Base-by-base conservation (phyloP, 345 rosid genomes). In the Abelmoschus esculentus region DNA sequence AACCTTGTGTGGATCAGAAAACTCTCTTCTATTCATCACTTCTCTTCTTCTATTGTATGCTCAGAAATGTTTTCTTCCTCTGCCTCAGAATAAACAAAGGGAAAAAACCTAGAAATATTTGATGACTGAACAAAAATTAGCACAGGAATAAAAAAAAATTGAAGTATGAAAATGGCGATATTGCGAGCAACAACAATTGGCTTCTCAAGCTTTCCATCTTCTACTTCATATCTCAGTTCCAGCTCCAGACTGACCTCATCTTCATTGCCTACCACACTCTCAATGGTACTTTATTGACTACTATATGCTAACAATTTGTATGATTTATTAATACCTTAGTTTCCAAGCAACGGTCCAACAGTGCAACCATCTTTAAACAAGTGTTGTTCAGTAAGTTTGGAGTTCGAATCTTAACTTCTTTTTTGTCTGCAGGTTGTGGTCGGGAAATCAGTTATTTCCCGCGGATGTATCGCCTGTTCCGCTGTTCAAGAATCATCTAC, bases 401-500 rank as follows among this genome's bases (percentile, higher is more conserved):
- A 50, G 19, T 50, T 54, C 26, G 28, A 53, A 19, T 54, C 60
- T 52, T 6, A n/a, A 52, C 22, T 49, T 49, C n/a, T 15, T 49
- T 17, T 54, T 18, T 8, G 3, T 54, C 28, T 26, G 73, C 78
- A 78, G 83, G 91, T 80, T 81, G 81, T 76, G 73, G 73, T 71
- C 52, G 63, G 70, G 75, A 79, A 79, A 79, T 69, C 70, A n/a
- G 67, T 69, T 9, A 72, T 69, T 60, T 74, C 71, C 11, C 73
- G 84, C 34, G 72, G 82, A 71, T 77, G 74, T 36, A 73, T 79
- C 5, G 75, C 66, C 40, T 93, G 92, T 79, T 86, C 88, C 28
- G 89, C 86, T 4, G 82, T 83, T 70, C 97, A 89, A 74, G 96
- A 90, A 59, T 86, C 98, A 18, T 88, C 97, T 6, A 78, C 85